A percentile compares a stretch with the other conserved stretches of the same genome.
phyloP scores from a whole-genome alignment of 2,329 filamentous ascomycete genomes.

The Camillea tinctor region DNA sequence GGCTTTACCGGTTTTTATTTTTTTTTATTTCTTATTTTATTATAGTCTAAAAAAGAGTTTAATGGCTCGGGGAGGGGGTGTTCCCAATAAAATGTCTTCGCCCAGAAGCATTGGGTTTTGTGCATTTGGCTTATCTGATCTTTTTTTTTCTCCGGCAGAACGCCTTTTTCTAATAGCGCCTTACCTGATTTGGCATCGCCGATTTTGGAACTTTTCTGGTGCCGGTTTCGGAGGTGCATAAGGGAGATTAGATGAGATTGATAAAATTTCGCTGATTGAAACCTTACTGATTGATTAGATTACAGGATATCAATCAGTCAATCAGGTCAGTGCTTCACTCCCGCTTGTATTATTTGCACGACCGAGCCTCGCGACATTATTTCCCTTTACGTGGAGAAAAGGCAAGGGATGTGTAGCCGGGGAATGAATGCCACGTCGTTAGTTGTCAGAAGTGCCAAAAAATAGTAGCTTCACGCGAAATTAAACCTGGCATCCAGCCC shows the following conservation, averaged over 20 bases:
- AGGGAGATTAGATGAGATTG: slow-evolving; percentile 27
- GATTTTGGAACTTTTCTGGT: background rate
- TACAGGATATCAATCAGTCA: slow-evolving; percentile 16
- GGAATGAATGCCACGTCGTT: background rate
- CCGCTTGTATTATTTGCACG: background rate
- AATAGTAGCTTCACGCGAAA: background rate
- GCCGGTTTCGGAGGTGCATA: slow-evolving; percentile 18
- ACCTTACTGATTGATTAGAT: slow-evolving; percentile 31
- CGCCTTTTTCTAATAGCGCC: background rate
- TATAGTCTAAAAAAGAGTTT: background rate
- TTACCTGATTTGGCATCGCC: background rate
- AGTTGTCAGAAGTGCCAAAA: background rate
- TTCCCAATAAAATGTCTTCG: background rate
- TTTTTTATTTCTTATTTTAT: background rate
- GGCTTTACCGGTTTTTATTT: too few species aligned
- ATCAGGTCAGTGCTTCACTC: slow-evolving; percentile 6
- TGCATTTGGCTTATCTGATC: background rate
- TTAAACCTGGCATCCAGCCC: background rate
- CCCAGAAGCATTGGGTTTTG: background rate
- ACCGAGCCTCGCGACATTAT: background rate
- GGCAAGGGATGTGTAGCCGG: background rate
- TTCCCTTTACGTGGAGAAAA: background rate
- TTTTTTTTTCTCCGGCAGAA: background rate
- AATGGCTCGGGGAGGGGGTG: background rate
- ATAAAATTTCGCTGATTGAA: slow-evolving; percentile 15